Evolutionary conservation across 1,284 basidiomycete species (phyloP).

Genomic region (Leccinum subfulvum): DNA sequence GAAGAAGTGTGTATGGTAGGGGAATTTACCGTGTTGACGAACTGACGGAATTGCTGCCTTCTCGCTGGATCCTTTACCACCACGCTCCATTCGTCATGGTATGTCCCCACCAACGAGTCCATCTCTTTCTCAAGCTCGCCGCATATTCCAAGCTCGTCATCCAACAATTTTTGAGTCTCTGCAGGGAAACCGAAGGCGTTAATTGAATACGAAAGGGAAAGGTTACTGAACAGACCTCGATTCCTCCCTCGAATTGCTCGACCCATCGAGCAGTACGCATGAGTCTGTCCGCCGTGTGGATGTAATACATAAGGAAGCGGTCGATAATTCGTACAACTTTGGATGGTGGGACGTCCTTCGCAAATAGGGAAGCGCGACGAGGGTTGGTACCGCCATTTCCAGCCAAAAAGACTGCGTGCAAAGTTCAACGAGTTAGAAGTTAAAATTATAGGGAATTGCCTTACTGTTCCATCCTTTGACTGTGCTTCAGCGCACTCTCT

Average conservation of each 20-base stretch:
- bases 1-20: background rate
- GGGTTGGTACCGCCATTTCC: slow-evolving; percentile 77
- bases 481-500: slow-evolving; percentile 80
- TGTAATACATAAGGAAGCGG: slow-evolving; percentile 72
- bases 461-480: slow-evolving; percentile 65
- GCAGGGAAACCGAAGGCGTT: background rate
- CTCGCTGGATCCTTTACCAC: slow-evolving; percentile 55
- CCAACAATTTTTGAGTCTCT: slow-evolving; percentile 65
- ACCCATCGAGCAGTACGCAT: slow-evolving; percentile 77
- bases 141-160: slow-evolving; percentile 79
- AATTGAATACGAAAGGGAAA: background rate
- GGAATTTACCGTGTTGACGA: slow-evolving; percentile 56
- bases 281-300: slow-evolving; percentile 67
- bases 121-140: slow-evolving; percentile 70
- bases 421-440: background rate
- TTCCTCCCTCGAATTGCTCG: slow-evolving; percentile 61
- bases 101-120: slow-evolving; percentile 64
- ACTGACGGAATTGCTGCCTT: slow-evolving; percentile 63
- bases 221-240: slow-evolving; percentile 45
- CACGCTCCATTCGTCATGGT: slow-evolving; percentile 70
- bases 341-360: slow-evolving; percentile 56
- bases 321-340: slow-evolving; percentile 68
- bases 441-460: slow-evolving; percentile 13
- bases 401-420: slow-evolving; percentile 58
- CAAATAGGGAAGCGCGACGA: slow-evolving; percentile 52